phyloP scores from a whole-genome alignment of 345 rosid genomes.

The Gynandropsis gynandra region DNA sequence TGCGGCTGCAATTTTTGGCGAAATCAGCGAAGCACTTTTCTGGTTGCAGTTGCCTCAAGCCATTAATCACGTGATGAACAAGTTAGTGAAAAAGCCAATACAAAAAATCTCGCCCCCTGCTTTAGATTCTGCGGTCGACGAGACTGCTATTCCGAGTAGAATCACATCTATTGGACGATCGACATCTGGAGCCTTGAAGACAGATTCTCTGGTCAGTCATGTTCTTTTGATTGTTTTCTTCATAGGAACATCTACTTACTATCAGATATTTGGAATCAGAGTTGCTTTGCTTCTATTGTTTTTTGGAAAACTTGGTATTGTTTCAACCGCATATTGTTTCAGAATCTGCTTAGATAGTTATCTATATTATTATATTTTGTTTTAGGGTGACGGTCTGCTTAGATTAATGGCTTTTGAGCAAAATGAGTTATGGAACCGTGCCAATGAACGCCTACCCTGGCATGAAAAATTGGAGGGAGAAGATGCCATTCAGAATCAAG shows the following conservation, averaged over 20 bases:
- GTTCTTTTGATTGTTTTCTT: slow-evolving; percentile 5
- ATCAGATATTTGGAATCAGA: neutral
- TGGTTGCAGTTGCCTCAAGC: slow-evolving; percentile 95
- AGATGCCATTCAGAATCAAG: slow-evolving; percentile 84
- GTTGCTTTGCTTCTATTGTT: slow-evolving; percentile 3
- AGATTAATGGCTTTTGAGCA: slow-evolving; percentile 78
- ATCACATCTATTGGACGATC: slow-evolving; percentile 51
- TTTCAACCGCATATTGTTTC: neutral
- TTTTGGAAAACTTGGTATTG: neutral
- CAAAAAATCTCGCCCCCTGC: slow-evolving; percentile 33
- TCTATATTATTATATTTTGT: neutral
- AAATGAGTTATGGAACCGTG: slow-evolving; percentile 83
- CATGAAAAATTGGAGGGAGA: slow-evolving; percentile 95
- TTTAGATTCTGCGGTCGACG: slow-evolving; percentile 32
- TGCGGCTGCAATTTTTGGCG: slow-evolving; percentile 96
- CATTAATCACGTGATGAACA: slow-evolving; percentile 65
- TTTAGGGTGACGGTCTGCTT: slow-evolving; percentile 55
- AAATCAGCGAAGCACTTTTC: slow-evolving; percentile 80
- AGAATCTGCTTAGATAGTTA: neutral
- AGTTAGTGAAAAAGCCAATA: slow-evolving; percentile 45
- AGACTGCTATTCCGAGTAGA: slow-evolving; percentile 42
- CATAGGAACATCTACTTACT: neutral
- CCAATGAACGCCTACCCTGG: slow-evolving; percentile 87
- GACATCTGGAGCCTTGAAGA: slow-evolving; percentile 32
- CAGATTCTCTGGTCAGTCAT: slow-evolving; percentile 50